A percentile compares a stretch with the other conserved stretches of the same genome.
phyloP scores from a whole-genome alignment of 306 rosid species.

The Castanea mollissima region DNA sequence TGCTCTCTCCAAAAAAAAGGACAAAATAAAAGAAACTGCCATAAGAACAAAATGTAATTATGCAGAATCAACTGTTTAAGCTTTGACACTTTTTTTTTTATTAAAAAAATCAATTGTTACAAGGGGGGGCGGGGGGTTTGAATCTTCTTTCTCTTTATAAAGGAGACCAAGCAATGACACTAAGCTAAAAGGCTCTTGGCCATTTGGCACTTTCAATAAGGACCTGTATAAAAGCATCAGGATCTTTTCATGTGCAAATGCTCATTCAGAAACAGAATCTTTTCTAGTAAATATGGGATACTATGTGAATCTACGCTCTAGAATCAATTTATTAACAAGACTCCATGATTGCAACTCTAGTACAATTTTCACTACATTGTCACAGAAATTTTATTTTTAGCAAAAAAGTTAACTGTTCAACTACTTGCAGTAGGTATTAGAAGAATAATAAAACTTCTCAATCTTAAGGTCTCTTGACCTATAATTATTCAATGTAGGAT shows the following conservation, averaged over 20 bases:
- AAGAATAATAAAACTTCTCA: neutral
- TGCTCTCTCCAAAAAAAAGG: too few species aligned
- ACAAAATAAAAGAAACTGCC: neutral
- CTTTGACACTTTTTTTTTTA: too few species aligned
- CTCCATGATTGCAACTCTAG: too few species aligned
- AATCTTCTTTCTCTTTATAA: too few species aligned
- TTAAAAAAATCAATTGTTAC: too few species aligned
- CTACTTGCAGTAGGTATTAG: neutral
- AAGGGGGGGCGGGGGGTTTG: too few species aligned
- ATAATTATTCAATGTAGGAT: conserved; percentile 7
- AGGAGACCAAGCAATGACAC: too few species aligned
- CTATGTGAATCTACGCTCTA: too few species aligned
- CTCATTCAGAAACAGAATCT: neutral
- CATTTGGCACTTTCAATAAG: neutral
- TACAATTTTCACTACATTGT: too few species aligned
- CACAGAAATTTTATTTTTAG: neutral
- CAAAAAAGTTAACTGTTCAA: neutral
- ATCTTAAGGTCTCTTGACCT: conserved; percentile 2
- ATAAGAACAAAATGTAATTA: neutral
- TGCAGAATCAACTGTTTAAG: neutral
- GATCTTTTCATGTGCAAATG: neutral
- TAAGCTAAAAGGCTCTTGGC: too few species aligned
- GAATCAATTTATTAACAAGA: too few species aligned
- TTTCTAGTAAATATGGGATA: too few species aligned
- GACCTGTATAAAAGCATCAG: neutral